Conservation (phyloP, 352 stramenopile species). For the Globisporangium paddicum region DNA sequence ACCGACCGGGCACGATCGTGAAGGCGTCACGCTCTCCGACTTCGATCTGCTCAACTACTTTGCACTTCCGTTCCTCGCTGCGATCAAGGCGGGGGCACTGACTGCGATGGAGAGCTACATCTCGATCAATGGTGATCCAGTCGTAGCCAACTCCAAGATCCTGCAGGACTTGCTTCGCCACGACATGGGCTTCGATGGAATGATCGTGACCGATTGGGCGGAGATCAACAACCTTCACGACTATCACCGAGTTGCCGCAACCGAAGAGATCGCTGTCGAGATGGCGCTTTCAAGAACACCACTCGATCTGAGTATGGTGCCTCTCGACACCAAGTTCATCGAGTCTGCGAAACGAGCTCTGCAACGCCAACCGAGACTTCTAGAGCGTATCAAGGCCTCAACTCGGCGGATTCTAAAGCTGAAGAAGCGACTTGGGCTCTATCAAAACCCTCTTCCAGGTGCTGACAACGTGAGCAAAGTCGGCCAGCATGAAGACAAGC, state of each 20-base stretch:
- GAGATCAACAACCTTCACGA: conserved; percentile 89
- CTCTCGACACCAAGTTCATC: conserved; percentile 44
- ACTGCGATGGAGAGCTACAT: conserved; percentile 95
- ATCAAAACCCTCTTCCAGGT: conserved; percentile 56
- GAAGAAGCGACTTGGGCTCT: conserved; percentile 71
- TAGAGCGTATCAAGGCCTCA: conserved; percentile 51
- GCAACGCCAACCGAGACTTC: conserved; percentile 24
- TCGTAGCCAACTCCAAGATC: conserved; percentile 80
- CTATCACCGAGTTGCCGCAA: conserved; percentile 51
- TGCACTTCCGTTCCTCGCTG: conserved; percentile 77
- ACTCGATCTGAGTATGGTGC: conserved; percentile 92
- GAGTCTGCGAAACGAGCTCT: conserved; percentile 37
- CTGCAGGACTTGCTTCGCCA: conserved; percentile 77
- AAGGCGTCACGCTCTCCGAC: conserved; percentile 62
- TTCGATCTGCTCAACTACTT: conserved; percentile 87
- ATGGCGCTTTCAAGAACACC: conserved; percentile 68
- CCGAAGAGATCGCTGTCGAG: conserved; percentile 50
- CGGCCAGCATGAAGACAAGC: conserved; percentile 41
- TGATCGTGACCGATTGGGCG: conserved; percentile 91
- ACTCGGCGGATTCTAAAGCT: conserved; percentile 60
- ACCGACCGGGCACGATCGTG: conserved; percentile 76
- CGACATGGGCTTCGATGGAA: conserved; percentile 83
- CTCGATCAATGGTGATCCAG: conserved; percentile 90
- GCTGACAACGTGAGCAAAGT: conserved; percentile 37
- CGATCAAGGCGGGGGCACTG: conserved; percentile 71